Evolutionary conservation across 106 monocot species (phyloP).

Genomic region (Iris macrosiphon): DNA sequence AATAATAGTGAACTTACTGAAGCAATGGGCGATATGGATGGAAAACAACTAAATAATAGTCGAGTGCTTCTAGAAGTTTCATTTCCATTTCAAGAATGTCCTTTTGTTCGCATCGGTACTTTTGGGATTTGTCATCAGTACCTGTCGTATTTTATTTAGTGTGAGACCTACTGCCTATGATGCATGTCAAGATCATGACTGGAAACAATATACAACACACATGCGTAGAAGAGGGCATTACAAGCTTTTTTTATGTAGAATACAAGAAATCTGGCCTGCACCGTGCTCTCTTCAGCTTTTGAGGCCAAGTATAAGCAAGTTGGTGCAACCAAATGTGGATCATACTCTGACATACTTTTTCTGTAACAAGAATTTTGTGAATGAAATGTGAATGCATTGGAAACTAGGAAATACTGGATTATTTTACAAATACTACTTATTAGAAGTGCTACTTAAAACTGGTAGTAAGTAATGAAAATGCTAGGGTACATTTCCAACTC

Average conservation of each 20-base stretch:
- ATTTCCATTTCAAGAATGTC: constrained; percentile 96
- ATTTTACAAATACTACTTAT: too few relatives aligned
- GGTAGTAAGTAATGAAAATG: too few relatives aligned
- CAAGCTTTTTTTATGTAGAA: constrained; percentile 80
- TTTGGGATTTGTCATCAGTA: constrained; percentile 69
- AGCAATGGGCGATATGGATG: constrained; percentile 75
- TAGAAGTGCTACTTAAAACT: too few relatives aligned
- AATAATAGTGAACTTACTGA: too few relatives aligned
- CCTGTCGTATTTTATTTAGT: constrained; percentile 22
- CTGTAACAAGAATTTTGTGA: constrained; percentile 24
- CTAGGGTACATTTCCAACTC: too few relatives aligned
- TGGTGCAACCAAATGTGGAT: constrained; percentile 78
- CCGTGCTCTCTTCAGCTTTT: constrained; percentile 89
- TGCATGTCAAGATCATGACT: background rate
- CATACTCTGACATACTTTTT: constrained; percentile 82
- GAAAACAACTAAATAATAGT: constrained; percentile 79
- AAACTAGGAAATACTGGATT: too few relatives aligned
- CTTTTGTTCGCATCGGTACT: constrained; percentile 72
- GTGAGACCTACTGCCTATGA: background rate
- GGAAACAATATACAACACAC: constrained; percentile 1
- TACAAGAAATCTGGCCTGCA: constrained; percentile 77
- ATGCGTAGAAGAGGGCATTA: constrained; percentile 11
- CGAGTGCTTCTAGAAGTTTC: constrained; percentile 89
- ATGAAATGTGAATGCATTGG: background rate
- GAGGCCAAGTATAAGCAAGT: constrained; percentile 84